These are phyloP conservation scores for Calonectria multiphialidica DNA, from an alignment of 2,329 filamentous ascomycete genomes.

Conservation along the genomic window DNA sequence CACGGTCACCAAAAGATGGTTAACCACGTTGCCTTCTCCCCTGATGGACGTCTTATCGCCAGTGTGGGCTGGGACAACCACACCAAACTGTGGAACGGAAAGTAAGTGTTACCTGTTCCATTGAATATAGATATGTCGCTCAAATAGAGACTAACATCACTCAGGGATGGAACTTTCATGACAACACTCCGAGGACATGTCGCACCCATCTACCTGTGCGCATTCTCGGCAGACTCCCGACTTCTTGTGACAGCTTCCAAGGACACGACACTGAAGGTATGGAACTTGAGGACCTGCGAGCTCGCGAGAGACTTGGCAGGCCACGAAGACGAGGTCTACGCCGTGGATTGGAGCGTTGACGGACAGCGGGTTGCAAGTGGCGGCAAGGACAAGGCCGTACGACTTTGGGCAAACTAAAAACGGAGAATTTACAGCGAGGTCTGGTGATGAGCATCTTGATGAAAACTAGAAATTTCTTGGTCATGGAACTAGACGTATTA, in stretches of 20 bases:
- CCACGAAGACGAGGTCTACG: neutral
- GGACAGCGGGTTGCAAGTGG: neutral
- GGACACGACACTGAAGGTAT: neutral
- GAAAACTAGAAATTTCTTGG: neutral
- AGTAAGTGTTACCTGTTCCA: neutral
- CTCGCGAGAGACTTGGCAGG: neutral
- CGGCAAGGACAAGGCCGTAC: neutral
- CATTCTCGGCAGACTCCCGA: neutral
- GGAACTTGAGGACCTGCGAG: neutral
- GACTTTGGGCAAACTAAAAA: slow-evolving; percentile 2
- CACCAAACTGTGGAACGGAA: neutral
- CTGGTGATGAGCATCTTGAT: neutral
- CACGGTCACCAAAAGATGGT: slow-evolving; percentile 2
- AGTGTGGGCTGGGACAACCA: slow-evolving; percentile 2
- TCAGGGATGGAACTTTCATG: neutral
- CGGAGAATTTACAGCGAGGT: neutral
- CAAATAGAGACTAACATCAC: neutral
- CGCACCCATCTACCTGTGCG: neutral
- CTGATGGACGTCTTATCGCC: neutral
- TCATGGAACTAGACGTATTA: neutral
- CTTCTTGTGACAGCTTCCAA: neutral
- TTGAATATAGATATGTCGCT: too few relatives aligned
- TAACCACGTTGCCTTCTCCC: neutral
- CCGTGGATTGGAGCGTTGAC: slow-evolving; percentile 1
- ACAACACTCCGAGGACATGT: neutral